Base-by-base conservation (phyloP, 768 basidiomycete genomes). In the Clitopilus hobsonii region DNA sequence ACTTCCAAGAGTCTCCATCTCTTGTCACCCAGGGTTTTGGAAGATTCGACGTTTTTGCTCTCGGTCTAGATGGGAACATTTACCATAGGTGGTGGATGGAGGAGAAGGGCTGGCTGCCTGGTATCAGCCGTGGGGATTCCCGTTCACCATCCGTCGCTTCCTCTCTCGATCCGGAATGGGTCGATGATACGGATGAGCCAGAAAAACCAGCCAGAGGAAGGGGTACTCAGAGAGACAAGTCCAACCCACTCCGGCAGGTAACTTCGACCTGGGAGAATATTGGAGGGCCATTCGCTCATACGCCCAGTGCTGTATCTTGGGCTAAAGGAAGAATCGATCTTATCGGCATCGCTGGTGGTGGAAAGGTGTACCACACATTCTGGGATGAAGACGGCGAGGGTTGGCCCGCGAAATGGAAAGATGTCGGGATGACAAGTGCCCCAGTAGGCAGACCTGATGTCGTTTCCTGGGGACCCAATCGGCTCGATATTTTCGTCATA, bases 321-420 rank as follows among this genome's bases (percentile, higher is more conserved):
- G 55, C 25, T 18, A 29, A 49, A 18, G 50, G 53, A 22, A 49
- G 55, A 4, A 45, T 56, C n/a, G 55, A 56, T 53, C 8, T 56
- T 11, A 38, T 56, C 14, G 36, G 4, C 26, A 16, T 56, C 20
- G 55, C 51, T 16, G 10, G 24, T 24, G 55, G 52, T 25, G 38
- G 36, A 20, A 38, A 30, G 13, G 23, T 54, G 11, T 26, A 47
- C 25, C 53, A 54, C 22, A 54, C 8, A 16, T 53, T 13, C 13
- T 53, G 52, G 52, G 32, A 53, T 53, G n/a, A n/a, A n/a, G n/a
- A n/a, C n/a, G 52, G 32, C 5, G 16, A 10, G 22, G 23, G 48
- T 10, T 49, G 48, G 48, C 4, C 13, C n/a, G n/a, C 13, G 32
- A 3, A 45, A 18, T 45, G 41, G 41, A 45, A 18, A 20, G 41